Conservation (phyloP, 495 filamentous ascomycete species). For the Trichocladium uniseriatum region DNA sequence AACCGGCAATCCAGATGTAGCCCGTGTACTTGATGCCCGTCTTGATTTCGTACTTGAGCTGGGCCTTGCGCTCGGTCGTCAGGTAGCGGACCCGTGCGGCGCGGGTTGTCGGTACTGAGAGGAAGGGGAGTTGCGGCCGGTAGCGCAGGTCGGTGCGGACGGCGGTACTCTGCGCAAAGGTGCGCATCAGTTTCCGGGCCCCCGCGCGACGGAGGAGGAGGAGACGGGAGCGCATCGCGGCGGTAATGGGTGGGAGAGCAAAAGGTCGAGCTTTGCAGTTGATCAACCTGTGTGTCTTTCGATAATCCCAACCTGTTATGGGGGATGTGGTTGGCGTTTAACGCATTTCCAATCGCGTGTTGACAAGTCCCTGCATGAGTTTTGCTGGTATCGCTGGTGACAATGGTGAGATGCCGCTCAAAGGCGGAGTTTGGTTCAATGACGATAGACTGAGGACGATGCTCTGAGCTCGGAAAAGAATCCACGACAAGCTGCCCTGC, state of each 20-base stretch:
- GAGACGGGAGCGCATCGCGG: slow-evolving; percentile 21
- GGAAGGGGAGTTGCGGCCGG: slow-evolving; percentile 76
- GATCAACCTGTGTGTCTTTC: neutral
- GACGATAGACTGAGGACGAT: neutral
- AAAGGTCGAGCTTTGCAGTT: neutral
- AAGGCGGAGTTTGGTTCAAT: neutral
- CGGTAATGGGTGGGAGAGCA: neutral
- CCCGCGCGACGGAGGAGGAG: slow-evolving; percentile 16
- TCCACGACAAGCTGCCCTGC: neutral
- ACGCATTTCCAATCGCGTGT: neutral
- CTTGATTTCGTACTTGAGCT: slow-evolving; percentile 54
- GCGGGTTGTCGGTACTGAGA: slow-evolving; percentile 40
- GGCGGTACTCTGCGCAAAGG: slow-evolving; percentile 21
- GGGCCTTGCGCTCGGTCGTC: slow-evolving; percentile 63
- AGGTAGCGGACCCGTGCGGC: slow-evolving; percentile 56
- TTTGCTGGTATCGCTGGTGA: neutral
- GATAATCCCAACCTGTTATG: neutral
- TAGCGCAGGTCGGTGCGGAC: slow-evolving; percentile 11
- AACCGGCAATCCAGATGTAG: slow-evolving; percentile 46
- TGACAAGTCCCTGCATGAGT: neutral
- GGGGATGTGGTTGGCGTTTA: neutral
- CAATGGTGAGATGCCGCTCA: neutral
- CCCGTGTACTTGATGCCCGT: slow-evolving; percentile 50
- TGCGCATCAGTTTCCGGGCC: slow-evolving; percentile 9
- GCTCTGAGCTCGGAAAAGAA: neutral